A percentile compares a stretch with the other conserved stretches of the same genome.
These are phyloP conservation scores for Chlamydomonas eustigma DNA, from an alignment of 139 green algal species.

Conservation along the genomic window DNA sequence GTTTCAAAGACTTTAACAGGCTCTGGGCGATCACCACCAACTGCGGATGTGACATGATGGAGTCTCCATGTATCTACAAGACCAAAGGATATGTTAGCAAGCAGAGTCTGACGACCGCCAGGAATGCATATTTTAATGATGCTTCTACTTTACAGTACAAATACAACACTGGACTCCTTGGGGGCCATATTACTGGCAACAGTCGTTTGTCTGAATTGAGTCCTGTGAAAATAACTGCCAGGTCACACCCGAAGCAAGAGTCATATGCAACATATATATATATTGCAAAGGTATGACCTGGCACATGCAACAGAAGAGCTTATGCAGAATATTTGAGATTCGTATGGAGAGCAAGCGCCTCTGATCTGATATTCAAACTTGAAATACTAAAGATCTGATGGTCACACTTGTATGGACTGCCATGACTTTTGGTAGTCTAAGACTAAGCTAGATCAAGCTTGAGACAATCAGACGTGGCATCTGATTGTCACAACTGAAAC, in stretches of 20 bases:
- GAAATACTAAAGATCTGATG: too few species aligned
- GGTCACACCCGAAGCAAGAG: too few species aligned
- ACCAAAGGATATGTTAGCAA: neutral
- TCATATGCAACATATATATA: too few species aligned
- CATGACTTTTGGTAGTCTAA: neutral
- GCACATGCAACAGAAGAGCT: too few species aligned
- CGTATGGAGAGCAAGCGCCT: too few species aligned
- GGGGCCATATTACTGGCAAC: too few species aligned
- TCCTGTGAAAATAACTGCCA: too few species aligned
- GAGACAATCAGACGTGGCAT: neutral
- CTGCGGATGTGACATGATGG: constrained; percentile 40
- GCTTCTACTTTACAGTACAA: constrained; percentile 3
- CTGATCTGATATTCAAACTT: too few species aligned
- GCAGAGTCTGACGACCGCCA: neutral
- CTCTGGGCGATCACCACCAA: constrained; percentile 33
- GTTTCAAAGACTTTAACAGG: constrained; percentile 38
- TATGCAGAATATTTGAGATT: too few species aligned
- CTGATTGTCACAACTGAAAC: neutral
- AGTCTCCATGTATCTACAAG: constrained; percentile 59
- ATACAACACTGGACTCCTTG: too few species aligned
- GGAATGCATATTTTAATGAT: neutral
- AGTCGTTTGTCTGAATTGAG: too few species aligned
- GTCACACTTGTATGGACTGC: neutral
- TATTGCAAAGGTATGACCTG: too few species aligned
- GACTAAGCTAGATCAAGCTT: neutral